Evolutionary conservation across 164 flowering plant species (phyloP).

Genomic region (Chimonanthus salicifolius): DNA sequence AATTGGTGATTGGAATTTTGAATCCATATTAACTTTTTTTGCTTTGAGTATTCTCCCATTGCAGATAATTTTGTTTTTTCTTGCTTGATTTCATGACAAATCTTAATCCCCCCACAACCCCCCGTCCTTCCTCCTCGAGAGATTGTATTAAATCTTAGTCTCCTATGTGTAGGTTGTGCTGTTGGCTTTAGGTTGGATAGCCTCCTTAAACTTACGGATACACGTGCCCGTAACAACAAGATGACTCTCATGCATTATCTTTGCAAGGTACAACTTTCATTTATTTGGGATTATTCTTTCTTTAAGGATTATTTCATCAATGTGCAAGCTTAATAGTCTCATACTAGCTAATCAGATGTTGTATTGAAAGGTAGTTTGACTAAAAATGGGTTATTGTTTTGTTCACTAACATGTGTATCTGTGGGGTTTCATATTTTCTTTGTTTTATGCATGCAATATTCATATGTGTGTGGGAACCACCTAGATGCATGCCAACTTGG

Average conservation of each 20-base stretch:
- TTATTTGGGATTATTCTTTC: background rate
- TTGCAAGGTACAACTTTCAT: slow-evolving; percentile 66
- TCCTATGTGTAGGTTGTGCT: slow-evolving; percentile 63
- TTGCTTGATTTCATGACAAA: too few species aligned
- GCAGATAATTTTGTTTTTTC: background rate
- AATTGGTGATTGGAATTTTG: too few species aligned
- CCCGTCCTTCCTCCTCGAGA: too few species aligned
- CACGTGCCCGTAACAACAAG: slow-evolving; percentile 82
- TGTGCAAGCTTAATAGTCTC: background rate
- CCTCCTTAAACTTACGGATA: slow-evolving; percentile 87
- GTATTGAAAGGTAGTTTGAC: background rate
- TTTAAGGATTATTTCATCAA: background rate
- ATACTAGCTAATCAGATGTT: background rate
- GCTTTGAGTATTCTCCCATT: background rate
- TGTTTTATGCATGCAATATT: too few species aligned
- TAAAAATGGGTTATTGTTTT: too few species aligned
- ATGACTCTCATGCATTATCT: slow-evolving; percentile 99
- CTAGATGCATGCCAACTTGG: too few species aligned
- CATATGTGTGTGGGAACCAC: too few species aligned
- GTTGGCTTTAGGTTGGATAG: slow-evolving; percentile 93
- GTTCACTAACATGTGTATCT: too few species aligned
- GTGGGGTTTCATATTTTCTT: too few species aligned
- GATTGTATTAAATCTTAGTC: background rate
- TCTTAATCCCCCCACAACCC: too few species aligned
- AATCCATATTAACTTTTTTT: background rate